Base-by-base conservation (phyloP, 116 monocot species). In the Posidonia oceanica region DNA sequence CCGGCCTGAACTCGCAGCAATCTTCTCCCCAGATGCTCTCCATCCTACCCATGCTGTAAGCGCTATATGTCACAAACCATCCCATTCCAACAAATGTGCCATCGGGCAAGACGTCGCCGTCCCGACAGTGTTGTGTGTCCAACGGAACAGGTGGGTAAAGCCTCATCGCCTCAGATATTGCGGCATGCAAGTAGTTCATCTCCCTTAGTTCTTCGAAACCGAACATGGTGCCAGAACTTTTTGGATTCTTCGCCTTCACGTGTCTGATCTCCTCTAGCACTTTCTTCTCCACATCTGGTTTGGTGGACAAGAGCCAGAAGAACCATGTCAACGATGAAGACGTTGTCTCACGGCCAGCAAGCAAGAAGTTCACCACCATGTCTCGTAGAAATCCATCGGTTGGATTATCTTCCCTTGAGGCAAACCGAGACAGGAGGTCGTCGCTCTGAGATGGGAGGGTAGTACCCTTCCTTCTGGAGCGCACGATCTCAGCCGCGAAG, bases 31-130 rank as follows among this genome's bases (percentile, higher is more conserved):
- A 84, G 0, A 84, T 63, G 39, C 12, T 21, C 56, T 66, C 71
- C 70, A 69, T 62, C 68, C 84, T 74, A 20, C 74, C 84, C 84
- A 84, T 80, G n/a, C 71, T 69, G 59, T 74, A 80, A 0, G 80
- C 67, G 22, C 57, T 71, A 68, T 84, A 80, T 2, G 70, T 61
- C 42, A 76, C 67, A 53, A 74, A 70, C 80, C 80, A 80, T 3
- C 77, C 74, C 56, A 52, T 71, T 0, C 71, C 71, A 18, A 84
- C 71, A 22, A 14, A 16, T 29, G 29, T 29, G 0, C 29, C 29
- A 29, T 29, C 29, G 29, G 29, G 29, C 29, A 29, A 29, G 29
- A 56, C 54, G 75, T 83, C 83, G 37, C 77, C 74, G 1, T 67
- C 55, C 20, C 17, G 66, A 77, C 13, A 42, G 21, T 17, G 20